Evolutionary conservation across 192 early-diverging fungal genomes (phyloP).

Genomic region (Backusella mclennaniae): DNA sequence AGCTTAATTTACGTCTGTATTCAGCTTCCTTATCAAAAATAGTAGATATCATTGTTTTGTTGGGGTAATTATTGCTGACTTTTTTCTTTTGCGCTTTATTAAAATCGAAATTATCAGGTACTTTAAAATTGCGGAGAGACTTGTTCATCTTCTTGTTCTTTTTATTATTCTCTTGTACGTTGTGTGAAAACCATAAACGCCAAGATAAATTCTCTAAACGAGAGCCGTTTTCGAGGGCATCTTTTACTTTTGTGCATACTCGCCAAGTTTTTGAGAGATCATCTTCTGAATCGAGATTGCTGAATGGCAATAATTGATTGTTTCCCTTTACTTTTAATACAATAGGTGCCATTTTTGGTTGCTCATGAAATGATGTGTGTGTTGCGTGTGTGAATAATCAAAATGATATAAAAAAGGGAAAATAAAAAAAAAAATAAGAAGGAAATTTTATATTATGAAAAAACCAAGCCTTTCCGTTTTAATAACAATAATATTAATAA

Average conservation of each 20-base stretch:
- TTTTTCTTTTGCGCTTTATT: slow-evolving; percentile 7
- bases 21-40: slow-evolving; percentile 7
- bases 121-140: slow-evolving; percentile 3
- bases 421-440: background rate
- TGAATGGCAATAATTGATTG: slow-evolving; percentile 69
- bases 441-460: background rate
- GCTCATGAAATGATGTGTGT: background rate
- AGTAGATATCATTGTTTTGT: background rate
- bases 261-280: slow-evolving; percentile 81
- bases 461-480: background rate
- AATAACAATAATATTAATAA: background rate
- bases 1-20: slow-evolving; percentile 3
- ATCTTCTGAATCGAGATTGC: slow-evolving; percentile 69
- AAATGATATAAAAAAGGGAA: slow-evolving; percentile 9
- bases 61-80: background rate
- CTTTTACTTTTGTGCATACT: slow-evolving; percentile 84
- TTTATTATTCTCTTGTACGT: slow-evolving; percentile 18
- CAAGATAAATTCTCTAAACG: slow-evolving; percentile 84
- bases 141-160: slow-evolving; percentile 2
- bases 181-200: slow-evolving; percentile 70
- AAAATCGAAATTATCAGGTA: slow-evolving; percentile 15
- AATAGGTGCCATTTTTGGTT: slow-evolving; percentile 59
- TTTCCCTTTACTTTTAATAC: slow-evolving; percentile 72
- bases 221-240: slow-evolving; percentile 76
- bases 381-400: background rate